Conservation (phyloP, 768 basidiomycete genomes). For the Trametes maxima region DNA sequence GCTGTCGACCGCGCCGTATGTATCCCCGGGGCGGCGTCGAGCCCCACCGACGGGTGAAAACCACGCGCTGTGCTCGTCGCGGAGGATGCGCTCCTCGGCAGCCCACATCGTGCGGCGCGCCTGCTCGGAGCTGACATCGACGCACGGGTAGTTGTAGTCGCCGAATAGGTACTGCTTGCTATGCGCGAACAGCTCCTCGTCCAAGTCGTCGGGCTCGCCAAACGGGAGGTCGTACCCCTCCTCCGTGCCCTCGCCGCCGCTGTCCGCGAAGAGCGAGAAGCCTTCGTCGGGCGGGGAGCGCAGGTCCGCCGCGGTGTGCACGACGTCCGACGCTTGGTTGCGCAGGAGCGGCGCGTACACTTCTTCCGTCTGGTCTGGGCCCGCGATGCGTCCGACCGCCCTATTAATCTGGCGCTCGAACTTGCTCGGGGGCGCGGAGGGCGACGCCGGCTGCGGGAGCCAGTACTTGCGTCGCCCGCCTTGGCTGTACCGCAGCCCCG, state of each 20-base stretch:
- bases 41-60: constrained; percentile 60
- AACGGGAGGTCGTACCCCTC: constrained; percentile 68
- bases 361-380: constrained; percentile 50
- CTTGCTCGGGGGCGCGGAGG: constrained; percentile 42
- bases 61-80: constrained; percentile 74
- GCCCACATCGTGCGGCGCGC: constrained; percentile 71
- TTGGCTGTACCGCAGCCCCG: constrained; percentile 87
- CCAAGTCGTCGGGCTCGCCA: constrained; percentile 64
- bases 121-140: constrained; percentile 82
- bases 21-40: constrained; percentile 33
- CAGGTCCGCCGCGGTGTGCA: constrained; percentile 66
- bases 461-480: constrained; percentile 96
- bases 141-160: constrained; percentile 87
- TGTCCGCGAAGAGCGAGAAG: constrained; percentile 27
- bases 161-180: constrained; percentile 84
- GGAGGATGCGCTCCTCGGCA: constrained; percentile 83
- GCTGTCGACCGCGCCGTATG: constrained; percentile 54
- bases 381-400: constrained; percentile 44
- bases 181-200: constrained; percentile 77
- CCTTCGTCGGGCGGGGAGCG: constrained; percentile 33
- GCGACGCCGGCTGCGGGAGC: constrained; percentile 70
- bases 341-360: constrained; percentile 76
- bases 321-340: constrained; percentile 60
- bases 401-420: constrained; percentile 46
- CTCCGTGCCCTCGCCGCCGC: constrained; percentile 27